These are phyloP conservation scores for Boletus nobilissimus DNA, from an alignment of 1,284 basidiomycete genomes.

Conservation along the genomic window DNA sequence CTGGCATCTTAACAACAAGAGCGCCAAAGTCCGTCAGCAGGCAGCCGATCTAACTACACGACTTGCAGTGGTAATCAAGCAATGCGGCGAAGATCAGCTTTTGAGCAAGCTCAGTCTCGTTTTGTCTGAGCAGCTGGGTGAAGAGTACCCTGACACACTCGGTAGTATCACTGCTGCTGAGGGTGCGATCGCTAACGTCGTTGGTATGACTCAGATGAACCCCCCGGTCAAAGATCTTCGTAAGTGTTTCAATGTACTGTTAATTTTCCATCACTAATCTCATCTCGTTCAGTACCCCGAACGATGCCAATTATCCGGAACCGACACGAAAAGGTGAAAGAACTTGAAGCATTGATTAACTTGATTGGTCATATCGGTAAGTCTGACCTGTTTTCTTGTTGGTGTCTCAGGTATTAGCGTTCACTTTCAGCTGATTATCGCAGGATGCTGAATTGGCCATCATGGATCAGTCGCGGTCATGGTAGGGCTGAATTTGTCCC, in stretches of 20 bases:
- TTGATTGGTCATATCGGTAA: constrained; percentile 96
- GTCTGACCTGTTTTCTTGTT: constrained; percentile 37
- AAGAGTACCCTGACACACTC: constrained; percentile 98
- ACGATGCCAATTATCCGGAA: constrained; percentile 99
- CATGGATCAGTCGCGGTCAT: too few relatives aligned
- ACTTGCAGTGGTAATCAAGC: constrained; percentile 97
- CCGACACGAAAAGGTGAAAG: constrained; percentile 99
- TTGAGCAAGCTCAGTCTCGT: constrained; percentile 97
- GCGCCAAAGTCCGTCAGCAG: constrained; percentile 98
- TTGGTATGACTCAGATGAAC: constrained; percentile 99
- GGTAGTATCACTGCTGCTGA: constrained; percentile 99
- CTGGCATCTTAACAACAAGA: constrained; percentile 99
- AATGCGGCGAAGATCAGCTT: constrained; percentile 96
- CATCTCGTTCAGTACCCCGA: constrained; percentile 78
- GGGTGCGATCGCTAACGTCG: constrained; percentile 98
- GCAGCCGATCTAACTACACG: constrained; percentile 97
- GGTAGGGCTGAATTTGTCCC: constrained; percentile 95
- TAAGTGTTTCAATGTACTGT: constrained; percentile 58
- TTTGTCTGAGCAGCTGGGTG: constrained; percentile 97
- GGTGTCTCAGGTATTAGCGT: constrained; percentile 24
- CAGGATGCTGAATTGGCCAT: too few relatives aligned
- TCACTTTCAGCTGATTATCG: constrained; percentile 76
- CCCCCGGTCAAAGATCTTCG: constrained; percentile 97
- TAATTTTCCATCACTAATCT: constrained; percentile 25
- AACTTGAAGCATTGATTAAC: constrained; percentile 99